Evolutionary conservation across 2,329 filamentous ascomycete genomes (phyloP).

Genomic region (Alternaria panax): DNA sequence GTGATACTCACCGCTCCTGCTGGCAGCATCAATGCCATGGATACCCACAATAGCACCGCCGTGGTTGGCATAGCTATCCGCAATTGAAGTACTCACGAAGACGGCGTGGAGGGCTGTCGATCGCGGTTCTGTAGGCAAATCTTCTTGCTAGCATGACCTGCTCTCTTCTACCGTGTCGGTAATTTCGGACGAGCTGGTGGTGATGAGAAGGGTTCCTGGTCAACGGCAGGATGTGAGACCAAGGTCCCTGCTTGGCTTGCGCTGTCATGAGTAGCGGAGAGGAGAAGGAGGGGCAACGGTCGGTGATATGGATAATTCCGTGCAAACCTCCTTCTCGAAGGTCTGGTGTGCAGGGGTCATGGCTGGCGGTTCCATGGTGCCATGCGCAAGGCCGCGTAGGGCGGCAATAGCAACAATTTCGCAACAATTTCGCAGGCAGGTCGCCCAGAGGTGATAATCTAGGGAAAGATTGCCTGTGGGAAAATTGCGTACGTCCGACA

Average conservation of each 20-base stretch:
- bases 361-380: constrained; percentile 18
- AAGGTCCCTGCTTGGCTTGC: constrained; percentile 17
- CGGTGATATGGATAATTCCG: constrained; percentile 26
- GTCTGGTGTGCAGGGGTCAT: constrained; percentile 23
- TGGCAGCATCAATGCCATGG: constrained; percentile 13
- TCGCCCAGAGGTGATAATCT: constrained; percentile 8
- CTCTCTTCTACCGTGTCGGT: constrained; percentile 9
- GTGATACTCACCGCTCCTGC: constrained; percentile 17
- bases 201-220: constrained; percentile 17
- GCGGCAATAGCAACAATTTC: constrained; percentile 13
- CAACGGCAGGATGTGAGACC: constrained; percentile 10
- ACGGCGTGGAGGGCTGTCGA: constrained; percentile 12
- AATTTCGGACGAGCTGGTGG: constrained; percentile 8
- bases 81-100: constrained; percentile 6
- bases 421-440: constrained; percentile 5
- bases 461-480: constrained; percentile 2
- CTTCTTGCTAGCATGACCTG: constrained; percentile 3
- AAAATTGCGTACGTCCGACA: constrained; percentile 1
- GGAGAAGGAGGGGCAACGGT: constrained; percentile 23
- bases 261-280: constrained; percentile 15
- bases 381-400: constrained; percentile 24
- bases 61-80: constrained; percentile 7
- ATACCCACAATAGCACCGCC: constrained; percentile 24
- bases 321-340: constrained; percentile 35
- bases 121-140: constrained; percentile 5